Evolutionary conservation across 139 green algal genomes (phyloP).

Genomic region (Ettlia oleoabundans): DNA sequence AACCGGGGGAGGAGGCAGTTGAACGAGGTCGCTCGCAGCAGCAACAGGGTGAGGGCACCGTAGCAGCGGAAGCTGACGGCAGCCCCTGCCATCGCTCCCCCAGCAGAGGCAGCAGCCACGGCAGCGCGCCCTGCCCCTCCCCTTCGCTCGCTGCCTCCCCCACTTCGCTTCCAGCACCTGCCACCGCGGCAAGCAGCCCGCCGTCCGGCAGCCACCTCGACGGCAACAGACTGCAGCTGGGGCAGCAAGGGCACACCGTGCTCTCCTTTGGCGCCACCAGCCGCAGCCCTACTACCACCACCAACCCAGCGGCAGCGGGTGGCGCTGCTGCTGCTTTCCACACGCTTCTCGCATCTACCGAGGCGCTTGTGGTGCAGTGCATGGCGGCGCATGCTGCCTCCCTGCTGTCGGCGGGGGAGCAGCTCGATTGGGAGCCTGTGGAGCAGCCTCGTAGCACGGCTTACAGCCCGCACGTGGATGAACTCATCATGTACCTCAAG

Average conservation of each 20-base stretch:
- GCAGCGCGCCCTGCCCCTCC: slow-evolving; percentile 4
- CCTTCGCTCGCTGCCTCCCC: no score
- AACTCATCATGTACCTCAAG: slow-evolving; percentile 64
- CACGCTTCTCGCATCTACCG: not conserved
- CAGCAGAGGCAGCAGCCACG: slow-evolving; percentile 17
- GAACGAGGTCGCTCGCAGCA: not conserved
- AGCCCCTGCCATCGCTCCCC: not conserved
- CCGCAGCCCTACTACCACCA: not conserved
- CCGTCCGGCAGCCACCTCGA: slow-evolving; percentile 2
- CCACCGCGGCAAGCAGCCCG: slow-evolving; percentile 17
- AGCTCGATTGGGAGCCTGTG: slow-evolving; percentile 55
- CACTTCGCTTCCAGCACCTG: no score
- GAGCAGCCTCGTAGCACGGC: slow-evolving; percentile 37
- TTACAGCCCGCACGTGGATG: slow-evolving; percentile 48
- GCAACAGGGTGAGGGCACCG: not conserved
- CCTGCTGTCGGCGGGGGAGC: slow-evolving; percentile 54
- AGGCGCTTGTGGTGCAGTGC: slow-evolving; percentile 24
- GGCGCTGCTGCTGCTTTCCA: slow-evolving; percentile 18
- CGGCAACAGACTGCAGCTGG: no score
- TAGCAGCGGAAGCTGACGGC: not conserved
- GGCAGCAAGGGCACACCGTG: not conserved
- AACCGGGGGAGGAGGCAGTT: not conserved
- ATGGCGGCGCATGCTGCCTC: not conserved
- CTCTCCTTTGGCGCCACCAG: not conserved
- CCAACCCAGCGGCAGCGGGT: not conserved